Evolutionary conservation across 1,284 basidiomycete species (phyloP).

Genomic region (Rugosomyces carneus): DNA sequence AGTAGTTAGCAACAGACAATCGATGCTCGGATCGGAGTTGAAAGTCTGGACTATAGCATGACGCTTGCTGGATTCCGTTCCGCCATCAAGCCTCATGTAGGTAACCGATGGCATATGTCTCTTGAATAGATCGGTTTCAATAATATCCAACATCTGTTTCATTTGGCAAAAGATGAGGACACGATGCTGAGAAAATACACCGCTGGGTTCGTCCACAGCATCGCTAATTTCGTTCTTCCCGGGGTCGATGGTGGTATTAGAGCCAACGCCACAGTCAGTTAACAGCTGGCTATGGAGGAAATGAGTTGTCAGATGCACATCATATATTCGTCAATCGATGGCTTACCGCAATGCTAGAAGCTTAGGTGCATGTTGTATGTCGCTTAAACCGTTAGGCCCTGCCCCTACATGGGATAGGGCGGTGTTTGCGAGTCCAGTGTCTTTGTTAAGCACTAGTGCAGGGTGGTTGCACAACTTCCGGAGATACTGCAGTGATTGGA

Average conservation of each 20-base stretch:
- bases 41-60: conserved; percentile 97
- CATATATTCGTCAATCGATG: not conserved
- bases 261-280: conserved; percentile 93
- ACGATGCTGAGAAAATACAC: conserved; percentile 86
- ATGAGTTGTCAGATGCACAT: conserved; percentile 5
- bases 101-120: conserved; percentile 91
- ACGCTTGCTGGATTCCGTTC: conserved; percentile 84
- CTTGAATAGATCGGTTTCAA: conserved; percentile 91
- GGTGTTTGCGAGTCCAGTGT: conserved; percentile 52
- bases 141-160: conserved; percentile 98
- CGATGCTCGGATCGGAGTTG: conserved; percentile 96
- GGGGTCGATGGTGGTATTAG: conserved; percentile 42
- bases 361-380: conserved; percentile 93
- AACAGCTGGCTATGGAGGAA: conserved; percentile 73
- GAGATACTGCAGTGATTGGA: conserved; percentile 95
- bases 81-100: conserved; percentile 96
- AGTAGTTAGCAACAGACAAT: conserved; percentile 93
- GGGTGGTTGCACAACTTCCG: conserved; percentile 99
- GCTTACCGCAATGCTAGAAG: conserved; percentile 82
- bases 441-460: conserved; percentile 76
- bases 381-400: conserved; percentile 47
- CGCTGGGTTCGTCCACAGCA: conserved; percentile 46
- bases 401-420: conserved; percentile 57
- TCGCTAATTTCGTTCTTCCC: conserved; percentile 62
- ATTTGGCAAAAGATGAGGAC: conserved; percentile 99